A percentile compares a stretch with the other conserved stretches of the same genome.
Evolutionary conservation across 352 stramenopile genomes (phyloP).

Genomic region (Phytophthora chlamydospora): DNA sequence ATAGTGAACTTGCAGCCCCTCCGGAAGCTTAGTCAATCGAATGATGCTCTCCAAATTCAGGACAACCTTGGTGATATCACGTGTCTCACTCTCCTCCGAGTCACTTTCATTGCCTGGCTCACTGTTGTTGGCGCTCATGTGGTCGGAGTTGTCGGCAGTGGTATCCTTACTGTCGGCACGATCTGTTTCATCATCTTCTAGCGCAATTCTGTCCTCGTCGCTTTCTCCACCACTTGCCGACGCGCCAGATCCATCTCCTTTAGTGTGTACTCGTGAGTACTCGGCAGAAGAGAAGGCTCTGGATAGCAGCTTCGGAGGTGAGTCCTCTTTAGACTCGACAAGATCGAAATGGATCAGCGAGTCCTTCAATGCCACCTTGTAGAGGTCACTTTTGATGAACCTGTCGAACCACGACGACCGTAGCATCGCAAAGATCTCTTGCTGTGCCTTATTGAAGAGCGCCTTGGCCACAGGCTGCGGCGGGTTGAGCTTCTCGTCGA

Average conservation of each 20-base stretch:
- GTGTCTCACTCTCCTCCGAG: constrained; percentile 52
- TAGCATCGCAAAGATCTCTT: constrained; percentile 86
- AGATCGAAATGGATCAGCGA: constrained; percentile 66
- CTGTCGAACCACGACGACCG: constrained; percentile 81
- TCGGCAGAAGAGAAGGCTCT: constrained; percentile 61
- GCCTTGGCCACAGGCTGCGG: constrained; percentile 48
- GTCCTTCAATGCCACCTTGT: constrained; percentile 81
- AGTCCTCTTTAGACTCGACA: constrained; percentile 69
- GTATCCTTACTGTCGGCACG: constrained; percentile 28
- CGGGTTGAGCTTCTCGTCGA: constrained; percentile 51
- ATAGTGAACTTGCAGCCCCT: constrained; percentile 85
- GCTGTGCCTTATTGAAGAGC: constrained; percentile 71
- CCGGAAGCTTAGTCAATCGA: constrained; percentile 75
- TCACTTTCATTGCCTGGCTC: constrained; percentile 46
- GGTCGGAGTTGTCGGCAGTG: constrained; percentile 19
- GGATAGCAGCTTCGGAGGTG: constrained; percentile 68
- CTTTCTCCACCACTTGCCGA: constrained; percentile 15
- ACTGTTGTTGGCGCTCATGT: constrained; percentile 37
- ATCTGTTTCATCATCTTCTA: constrained; percentile 22
- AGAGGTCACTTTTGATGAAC: constrained; percentile 87
- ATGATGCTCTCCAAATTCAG: constrained; percentile 88
- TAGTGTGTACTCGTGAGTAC: constrained; percentile 28
- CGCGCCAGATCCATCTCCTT: background rate
- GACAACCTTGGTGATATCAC: constrained; percentile 60
- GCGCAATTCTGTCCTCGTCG: constrained; percentile 9